Conservation (phyloP, 495 filamentous ascomycete species). For the Neurospora sp. region DNA sequence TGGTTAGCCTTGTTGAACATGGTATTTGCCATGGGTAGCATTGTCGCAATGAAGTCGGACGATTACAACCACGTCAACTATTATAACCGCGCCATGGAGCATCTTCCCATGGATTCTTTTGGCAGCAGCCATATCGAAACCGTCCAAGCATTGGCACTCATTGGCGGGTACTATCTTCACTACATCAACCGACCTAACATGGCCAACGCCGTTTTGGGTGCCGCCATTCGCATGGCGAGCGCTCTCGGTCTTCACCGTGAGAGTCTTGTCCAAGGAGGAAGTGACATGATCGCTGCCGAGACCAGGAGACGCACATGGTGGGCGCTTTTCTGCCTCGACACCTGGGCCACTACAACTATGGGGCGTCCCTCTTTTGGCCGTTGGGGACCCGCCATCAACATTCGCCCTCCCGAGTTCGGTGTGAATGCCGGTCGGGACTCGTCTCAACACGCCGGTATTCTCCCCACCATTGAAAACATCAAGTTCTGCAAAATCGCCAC, state of each 20-base stretch:
- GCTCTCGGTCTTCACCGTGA: slow-evolving; percentile 69
- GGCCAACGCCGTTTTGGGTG: slow-evolving; percentile 56
- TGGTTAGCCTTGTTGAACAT: slow-evolving; percentile 75
- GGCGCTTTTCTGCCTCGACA: slow-evolving; percentile 70
- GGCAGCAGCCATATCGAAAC: slow-evolving; percentile 61
- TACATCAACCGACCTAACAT: slow-evolving; percentile 73
- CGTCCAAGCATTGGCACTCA: slow-evolving; percentile 58
- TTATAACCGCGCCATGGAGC: slow-evolving; percentile 59
- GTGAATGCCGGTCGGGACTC: slow-evolving; percentile 38
- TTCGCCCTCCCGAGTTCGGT: slow-evolving; percentile 51
- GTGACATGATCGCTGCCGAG: slow-evolving; percentile 47
- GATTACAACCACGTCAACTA: slow-evolving; percentile 64
- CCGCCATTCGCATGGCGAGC: slow-evolving; percentile 58
- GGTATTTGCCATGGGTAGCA: slow-evolving; percentile 69
- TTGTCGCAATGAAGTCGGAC: slow-evolving; percentile 58
- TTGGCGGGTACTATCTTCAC: slow-evolving; percentile 71
- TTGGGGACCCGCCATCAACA: slow-evolving; percentile 63
- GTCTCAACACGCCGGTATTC: slow-evolving; percentile 50
- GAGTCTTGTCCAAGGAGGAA: slow-evolving; percentile 43
- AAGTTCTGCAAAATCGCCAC: slow-evolving; percentile 74
- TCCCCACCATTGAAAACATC: slow-evolving; percentile 67
- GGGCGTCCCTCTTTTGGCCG: slow-evolving; percentile 71
- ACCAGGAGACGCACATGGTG: slow-evolving; percentile 68
- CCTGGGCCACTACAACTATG: slow-evolving; percentile 66
- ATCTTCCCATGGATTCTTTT: slow-evolving; percentile 56